Conservation (phyloP, 73 alveolate species). For the Uronychia binucleata region DNA sequence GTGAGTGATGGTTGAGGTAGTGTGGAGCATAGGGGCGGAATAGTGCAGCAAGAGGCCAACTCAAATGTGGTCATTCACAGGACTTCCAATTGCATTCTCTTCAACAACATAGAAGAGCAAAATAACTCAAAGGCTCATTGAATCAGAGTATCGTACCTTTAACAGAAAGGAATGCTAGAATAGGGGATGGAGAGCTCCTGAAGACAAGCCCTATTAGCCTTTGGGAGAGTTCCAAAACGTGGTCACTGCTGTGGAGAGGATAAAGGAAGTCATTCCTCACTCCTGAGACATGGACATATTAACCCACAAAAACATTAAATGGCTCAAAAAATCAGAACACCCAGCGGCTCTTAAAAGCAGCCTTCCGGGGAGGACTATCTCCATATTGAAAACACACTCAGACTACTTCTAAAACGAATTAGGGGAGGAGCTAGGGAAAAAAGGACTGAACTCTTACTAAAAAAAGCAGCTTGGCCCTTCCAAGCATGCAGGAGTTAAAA, state of each 20-base stretch:
- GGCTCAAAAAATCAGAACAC: slow-evolving; percentile 14
- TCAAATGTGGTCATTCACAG: neutral
- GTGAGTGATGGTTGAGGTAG: too few relatives aligned
- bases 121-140: neutral
- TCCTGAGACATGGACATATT: slow-evolving; percentile 1
- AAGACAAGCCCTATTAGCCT: slow-evolving; percentile 37
- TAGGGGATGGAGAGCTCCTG: slow-evolving; percentile 37
- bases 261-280: slow-evolving; percentile 24
- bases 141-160: neutral
- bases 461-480: too few relatives aligned
- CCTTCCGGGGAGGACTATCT: neutral
- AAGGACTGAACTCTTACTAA: too few relatives aligned
- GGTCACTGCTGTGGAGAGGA: slow-evolving; percentile 12
- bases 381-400: neutral
- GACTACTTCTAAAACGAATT: neutral
- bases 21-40: too few relatives aligned
- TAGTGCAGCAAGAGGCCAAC: neutral
- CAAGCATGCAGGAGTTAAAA: too few relatives aligned
- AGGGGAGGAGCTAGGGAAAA: too few relatives aligned
- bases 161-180: neutral
- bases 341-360: neutral
- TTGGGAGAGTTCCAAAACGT: slow-evolving; percentile 33
- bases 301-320: slow-evolving; percentile 17
- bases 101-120: neutral
- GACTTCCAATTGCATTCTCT: neutral